These are phyloP conservation scores for Crataegus laevigata DNA, from an alignment of 306 rosid species.

Conservation along the genomic window DNA sequence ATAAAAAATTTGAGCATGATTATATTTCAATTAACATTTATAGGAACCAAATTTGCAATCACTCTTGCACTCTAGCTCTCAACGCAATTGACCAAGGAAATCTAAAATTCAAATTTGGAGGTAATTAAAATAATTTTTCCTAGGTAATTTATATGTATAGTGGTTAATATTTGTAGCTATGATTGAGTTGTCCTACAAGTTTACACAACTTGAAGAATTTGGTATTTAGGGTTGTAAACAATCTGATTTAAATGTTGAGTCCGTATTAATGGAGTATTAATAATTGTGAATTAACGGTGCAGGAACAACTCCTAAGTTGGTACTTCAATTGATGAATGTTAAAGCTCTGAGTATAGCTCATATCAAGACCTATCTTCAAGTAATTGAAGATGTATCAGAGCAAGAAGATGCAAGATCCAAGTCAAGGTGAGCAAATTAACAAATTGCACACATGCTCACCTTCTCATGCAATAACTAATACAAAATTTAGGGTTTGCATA, in stretches of 20 bases:
- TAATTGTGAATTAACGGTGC: conserved; percentile 3
- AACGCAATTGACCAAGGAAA: no score
- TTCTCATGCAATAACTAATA: not conserved
- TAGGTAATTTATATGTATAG: not conserved
- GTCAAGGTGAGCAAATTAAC: conserved; percentile 18
- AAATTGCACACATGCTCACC: not conserved
- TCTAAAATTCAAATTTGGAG: no score
- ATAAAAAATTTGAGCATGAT: no score
- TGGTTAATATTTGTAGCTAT: not conserved
- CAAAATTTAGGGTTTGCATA: conserved; percentile 1
- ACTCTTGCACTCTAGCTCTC: no score
- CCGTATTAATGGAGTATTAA: no score
- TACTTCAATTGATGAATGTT: conserved; percentile 39
- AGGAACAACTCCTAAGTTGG: conserved; percentile 47
- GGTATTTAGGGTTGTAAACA: not conserved
- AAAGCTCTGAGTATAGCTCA: conserved; percentile 49
- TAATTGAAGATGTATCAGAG: conserved; percentile 42
- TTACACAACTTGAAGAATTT: not conserved
- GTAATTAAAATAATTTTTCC: no score
- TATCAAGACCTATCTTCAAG: conserved; percentile 47
- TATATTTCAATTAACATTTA: no score
- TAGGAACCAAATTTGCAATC: no score
- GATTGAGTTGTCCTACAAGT: not conserved
- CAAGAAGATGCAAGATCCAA: conserved; percentile 35
- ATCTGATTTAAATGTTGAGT: no score